phyloP scores from a whole-genome alignment of 78 protist species.

The Dictyostelium brefeldianum region DNA sequence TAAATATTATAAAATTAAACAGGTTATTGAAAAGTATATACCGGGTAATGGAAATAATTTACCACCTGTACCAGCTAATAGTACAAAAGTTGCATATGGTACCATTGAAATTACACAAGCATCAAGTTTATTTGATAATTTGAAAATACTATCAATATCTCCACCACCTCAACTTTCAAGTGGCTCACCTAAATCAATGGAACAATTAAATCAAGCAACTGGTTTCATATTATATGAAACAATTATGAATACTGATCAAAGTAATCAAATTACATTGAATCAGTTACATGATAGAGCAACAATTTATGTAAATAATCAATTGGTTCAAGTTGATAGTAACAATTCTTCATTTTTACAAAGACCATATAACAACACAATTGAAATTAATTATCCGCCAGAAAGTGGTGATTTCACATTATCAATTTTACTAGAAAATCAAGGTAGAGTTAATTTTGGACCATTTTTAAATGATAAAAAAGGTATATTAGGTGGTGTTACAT shows the following conservation, averaged over 20 bases:
- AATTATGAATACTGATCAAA: conserved; percentile 31
- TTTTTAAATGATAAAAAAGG: conserved; percentile 51
- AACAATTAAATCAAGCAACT: conserved; percentile 16
- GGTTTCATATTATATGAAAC: conserved; percentile 70
- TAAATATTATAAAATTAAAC: conserved; percentile 35
- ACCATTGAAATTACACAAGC: conserved; percentile 4
- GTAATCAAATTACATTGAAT: neutral
- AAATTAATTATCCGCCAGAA: neutral
- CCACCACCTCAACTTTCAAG: neutral
- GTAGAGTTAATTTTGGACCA: conserved; percentile 51
- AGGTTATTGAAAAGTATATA: conserved; percentile 8
- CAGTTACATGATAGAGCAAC: conserved; percentile 53
- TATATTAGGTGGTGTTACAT: conserved; percentile 17
- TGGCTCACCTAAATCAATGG: conserved; percentile 23
- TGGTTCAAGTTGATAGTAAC: neutral
- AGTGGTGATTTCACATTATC: conserved; percentile 36
- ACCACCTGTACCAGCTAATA: conserved; percentile 35
- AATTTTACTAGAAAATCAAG: conserved; percentile 53
- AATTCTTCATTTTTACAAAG: conserved; percentile 24
- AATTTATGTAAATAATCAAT: neutral
- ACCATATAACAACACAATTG: conserved; percentile 17
- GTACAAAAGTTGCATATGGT: conserved; percentile 8
- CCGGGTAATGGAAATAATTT: neutral
- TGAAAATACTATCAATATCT: neutral
- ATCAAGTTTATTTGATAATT: conserved; percentile 20